These are phyloP conservation scores for Scedosporium aurantiacum DNA, from an alignment of 2,329 filamentous ascomycete species.

Conservation along the genomic window DNA sequence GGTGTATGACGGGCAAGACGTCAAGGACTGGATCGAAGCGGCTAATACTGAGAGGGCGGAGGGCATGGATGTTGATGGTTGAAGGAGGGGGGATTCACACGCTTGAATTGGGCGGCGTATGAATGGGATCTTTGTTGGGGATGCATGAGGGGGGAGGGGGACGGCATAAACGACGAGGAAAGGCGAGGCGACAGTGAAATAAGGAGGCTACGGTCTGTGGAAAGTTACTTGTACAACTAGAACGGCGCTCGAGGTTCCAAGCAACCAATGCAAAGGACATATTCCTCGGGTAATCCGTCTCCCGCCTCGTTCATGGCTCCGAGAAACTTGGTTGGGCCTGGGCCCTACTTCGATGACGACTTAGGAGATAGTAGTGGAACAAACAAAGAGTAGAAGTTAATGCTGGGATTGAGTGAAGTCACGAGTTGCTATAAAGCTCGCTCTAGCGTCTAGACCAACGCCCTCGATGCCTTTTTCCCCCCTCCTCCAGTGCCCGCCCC, in stretches of 20 bases:
- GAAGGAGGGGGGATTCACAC: neutral
- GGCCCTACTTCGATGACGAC: no score
- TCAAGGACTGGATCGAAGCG: slow-evolving; percentile 76
- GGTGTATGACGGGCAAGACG: slow-evolving; percentile 80
- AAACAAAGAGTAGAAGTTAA: slow-evolving; percentile 6
- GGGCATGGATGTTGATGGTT: slow-evolving; percentile 23
- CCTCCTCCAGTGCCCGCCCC: neutral
- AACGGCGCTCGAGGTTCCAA: neutral
- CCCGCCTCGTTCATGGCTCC: no score
- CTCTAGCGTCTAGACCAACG: neutral
- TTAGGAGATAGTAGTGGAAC: no score
- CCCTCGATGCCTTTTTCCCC: slow-evolving; percentile 6
- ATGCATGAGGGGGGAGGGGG: neutral
- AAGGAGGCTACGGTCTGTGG: neutral
- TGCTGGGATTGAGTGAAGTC: slow-evolving; percentile 9
- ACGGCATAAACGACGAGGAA: neutral
- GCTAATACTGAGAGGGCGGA: slow-evolving; percentile 29
- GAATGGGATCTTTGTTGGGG: slow-evolving; percentile 11
- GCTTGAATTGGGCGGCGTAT: slow-evolving; percentile 20
- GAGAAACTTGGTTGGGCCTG: no score
- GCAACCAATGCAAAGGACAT: neutral
- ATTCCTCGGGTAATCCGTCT: no score
- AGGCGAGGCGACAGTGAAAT: neutral
- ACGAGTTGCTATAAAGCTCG: neutral
- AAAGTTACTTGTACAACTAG: slow-evolving; percentile 2